Base-by-base conservation (phyloP, 2,329 filamentous ascomycete species). In the Claviceps digitariae region DNA sequence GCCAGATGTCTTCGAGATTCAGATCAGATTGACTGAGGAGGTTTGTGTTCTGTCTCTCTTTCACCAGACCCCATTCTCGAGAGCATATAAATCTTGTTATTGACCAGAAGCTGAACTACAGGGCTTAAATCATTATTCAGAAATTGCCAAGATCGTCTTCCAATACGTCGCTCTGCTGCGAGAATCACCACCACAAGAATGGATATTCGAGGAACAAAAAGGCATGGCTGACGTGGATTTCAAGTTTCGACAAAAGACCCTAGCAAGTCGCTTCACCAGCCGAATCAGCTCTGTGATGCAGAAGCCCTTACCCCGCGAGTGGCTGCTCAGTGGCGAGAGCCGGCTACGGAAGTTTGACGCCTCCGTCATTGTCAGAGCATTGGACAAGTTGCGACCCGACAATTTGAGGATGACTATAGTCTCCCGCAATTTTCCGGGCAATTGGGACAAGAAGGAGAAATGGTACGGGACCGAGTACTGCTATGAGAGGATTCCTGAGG, bases 381-480 rank as follows among this genome's bases (percentile, higher is more conserved):
- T 97, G 61, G 76, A 79, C 4, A 86, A 81, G 62, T 71, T 98
- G 48, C 78, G 84, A 21, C 87, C 90, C 0, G 90, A 97, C 65
- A 97, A 96, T 64, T 90, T 97, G 71, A 81, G 88, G 31, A 78
- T 96, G 66, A 84, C 82, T 1, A 76, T 97, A 50, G 82, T 94
- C 29, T 91, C 89, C 25, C 87, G 90, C 63, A 84, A 87, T 9
- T 86, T 84, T 59, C 90, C 90, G 0, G 90, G 89, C 0, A 78
- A 81, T 51, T 96, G 89, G 87, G 79, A 94, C 58, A 72, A 84
- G 66, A 94, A 86, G 64, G 93, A 98, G 72, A 89, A 90, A 65
- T 98, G 93, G 93, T 98, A 98, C 62, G 91, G 91, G 9, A 98
- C 93, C 0, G 90, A 97, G 63, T 95, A 96, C 70, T 87, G 82